Evolutionary conservation across 371 early-diverging fungal species (phyloP).

Genomic region (Mucor saturninus): DNA sequence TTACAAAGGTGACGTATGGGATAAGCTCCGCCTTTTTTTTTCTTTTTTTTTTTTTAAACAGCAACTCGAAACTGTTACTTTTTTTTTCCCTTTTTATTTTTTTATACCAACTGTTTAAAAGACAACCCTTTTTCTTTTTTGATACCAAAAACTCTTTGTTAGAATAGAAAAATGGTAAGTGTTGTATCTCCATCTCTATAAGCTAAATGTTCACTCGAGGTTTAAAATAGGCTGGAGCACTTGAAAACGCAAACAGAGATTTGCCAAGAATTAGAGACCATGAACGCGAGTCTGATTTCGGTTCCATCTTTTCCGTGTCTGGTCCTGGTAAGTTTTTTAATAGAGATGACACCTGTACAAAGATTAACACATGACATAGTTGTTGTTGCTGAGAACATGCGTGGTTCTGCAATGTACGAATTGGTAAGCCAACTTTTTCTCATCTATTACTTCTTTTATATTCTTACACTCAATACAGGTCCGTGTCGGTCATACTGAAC

Average conservation of each 20-base stretch:
- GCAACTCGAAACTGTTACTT: conserved; percentile 19
- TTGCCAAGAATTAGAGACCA: conserved; percentile 86
- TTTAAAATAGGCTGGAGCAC: conserved; percentile 79
- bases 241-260: conserved; percentile 80
- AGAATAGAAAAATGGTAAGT: neutral
- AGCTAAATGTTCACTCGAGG: too few species aligned
- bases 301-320: conserved; percentile 96
- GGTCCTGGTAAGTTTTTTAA: conserved; percentile 98
- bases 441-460: neutral
- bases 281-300: conserved; percentile 88
- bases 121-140: neutral
- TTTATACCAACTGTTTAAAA: neutral
- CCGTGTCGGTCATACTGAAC: conserved; percentile 97
- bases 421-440: conserved; percentile 67
- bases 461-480: conserved; percentile 58
- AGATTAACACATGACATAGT: conserved; percentile 58
- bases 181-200: too few species aligned
- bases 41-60: conserved; percentile 15
- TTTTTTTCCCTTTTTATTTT: too few species aligned
- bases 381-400: conserved; percentile 99
- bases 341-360: conserved; percentile 1
- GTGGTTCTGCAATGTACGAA: conserved; percentile 99
- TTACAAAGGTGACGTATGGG: too few species aligned
- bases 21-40: conserved; percentile 3
- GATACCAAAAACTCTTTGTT: neutral